These are phyloP conservation scores for Aspergillus cristatus DNA, from an alignment of 495 filamentous ascomycete genomes.

Conservation along the genomic window DNA sequence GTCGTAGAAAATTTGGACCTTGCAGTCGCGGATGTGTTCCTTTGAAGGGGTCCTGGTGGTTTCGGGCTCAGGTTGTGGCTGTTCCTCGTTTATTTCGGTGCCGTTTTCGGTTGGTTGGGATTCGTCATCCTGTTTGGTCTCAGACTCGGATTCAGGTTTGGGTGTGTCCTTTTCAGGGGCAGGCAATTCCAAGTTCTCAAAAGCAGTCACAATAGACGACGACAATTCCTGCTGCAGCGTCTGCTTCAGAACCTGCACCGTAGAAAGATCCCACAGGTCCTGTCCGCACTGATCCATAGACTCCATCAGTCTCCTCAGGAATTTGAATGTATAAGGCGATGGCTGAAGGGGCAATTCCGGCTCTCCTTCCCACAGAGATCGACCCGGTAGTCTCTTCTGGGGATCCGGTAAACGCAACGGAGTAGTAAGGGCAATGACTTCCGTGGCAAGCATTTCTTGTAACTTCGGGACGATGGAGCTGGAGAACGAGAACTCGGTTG, in stretches of 20 bases:
- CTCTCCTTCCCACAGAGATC: slow-evolving; percentile 67
- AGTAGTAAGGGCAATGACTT: slow-evolving; percentile 16
- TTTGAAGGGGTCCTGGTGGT: background rate
- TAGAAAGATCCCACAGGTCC: slow-evolving; percentile 77
- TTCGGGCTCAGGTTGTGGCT: slow-evolving; percentile 7
- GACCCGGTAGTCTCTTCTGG: slow-evolving; percentile 25
- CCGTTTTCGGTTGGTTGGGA: background rate
- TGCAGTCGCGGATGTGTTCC: slow-evolving; percentile 37
- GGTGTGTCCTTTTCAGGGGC: slow-evolving; percentile 2
- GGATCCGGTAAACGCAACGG: slow-evolving; percentile 2
- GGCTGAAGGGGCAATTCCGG: slow-evolving; percentile 75
- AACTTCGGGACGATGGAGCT: slow-evolving; percentile 43
- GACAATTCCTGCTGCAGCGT: slow-evolving; percentile 31
- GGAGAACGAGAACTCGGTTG: slow-evolving; percentile 28
- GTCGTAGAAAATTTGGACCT: slow-evolving; percentile 75
- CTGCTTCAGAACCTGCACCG: slow-evolving; percentile 54
- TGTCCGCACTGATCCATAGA: slow-evolving; percentile 61
- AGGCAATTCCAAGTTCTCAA: slow-evolving; percentile 15
- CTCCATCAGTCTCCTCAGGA: slow-evolving; percentile 54
- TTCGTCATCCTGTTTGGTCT: background rate
- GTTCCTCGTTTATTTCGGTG: slow-evolving; percentile 1
- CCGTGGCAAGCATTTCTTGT: slow-evolving; percentile 44
- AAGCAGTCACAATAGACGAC: slow-evolving; percentile 9
- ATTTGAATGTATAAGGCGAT: slow-evolving; percentile 64
- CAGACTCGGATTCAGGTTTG: background rate